Evolutionary conservation across 1,284 basidiomycete species (phyloP), one percentile per base, ranked within the genome.

Genomic region (Schizophyllum commune): DNA sequence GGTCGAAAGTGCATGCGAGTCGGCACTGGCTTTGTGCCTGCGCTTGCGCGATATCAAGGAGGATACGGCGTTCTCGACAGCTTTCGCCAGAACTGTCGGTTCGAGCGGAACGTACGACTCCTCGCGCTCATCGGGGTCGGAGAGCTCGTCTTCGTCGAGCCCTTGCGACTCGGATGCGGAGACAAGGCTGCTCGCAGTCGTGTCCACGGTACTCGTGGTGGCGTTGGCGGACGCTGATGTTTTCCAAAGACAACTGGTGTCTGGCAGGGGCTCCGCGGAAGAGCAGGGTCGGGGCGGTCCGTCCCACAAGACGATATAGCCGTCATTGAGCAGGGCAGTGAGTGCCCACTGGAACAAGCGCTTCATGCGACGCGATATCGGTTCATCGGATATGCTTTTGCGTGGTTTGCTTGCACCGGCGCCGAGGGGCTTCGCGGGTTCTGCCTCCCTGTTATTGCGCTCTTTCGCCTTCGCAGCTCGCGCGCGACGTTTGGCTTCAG

Each of bases 41-140:
- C 63, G 34, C 17, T 61, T 54, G 9, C 62, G 66, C 52, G 63
- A 57, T 27, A 74, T 71, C 7, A 85, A 66, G 20, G 67, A 69
- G 27, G 63, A 62, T 52, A 88, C 77, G 0, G 80, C 78, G 4
- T 72, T 69, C 60, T 79, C 77, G 17, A 89, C 79, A 51, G 78
- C 70, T 5, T 65, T 65, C 0, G 79, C 77, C 33, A 91, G 72
- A 55, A 82, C 78, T 1, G 68, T 68, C 0, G 84, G 71, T 8
- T 82, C 84, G 19, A 90, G 74, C 1, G 86, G 76, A 13, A 88
- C 67, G 64, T 89, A 91, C 0, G 83, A 77, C 66, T 88, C 86
- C 65, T 91, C 88, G 55, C 77, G 71, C 0, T 71, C 62, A 8
- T 72, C 71, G 0, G 86, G 83, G 61, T 89, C 88, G n/a, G 88